These are phyloP conservation scores for Tubosaeta brunneosetosa DNA, from an alignment of 768 basidiomycete species.

Conservation along the genomic window DNA sequence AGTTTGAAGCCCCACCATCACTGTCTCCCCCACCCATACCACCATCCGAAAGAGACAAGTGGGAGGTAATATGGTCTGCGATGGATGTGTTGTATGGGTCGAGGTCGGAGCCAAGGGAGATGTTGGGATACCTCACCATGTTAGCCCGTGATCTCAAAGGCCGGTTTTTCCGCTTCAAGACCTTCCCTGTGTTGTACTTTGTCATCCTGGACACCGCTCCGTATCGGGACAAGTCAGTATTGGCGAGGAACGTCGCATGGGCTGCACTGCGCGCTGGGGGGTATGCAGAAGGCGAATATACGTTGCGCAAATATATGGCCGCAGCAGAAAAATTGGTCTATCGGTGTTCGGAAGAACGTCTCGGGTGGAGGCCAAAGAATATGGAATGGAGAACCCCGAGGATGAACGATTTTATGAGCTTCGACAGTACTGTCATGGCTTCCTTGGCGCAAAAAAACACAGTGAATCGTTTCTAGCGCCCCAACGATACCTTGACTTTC, in stretches of 20 bases:
- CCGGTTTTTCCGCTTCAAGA: conserved; percentile 30
- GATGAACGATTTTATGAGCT: conserved; percentile 6
- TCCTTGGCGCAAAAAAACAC: no score
- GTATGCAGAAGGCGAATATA: conserved; percentile 21
- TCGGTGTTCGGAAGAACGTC: conserved; percentile 12
- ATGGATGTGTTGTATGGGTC: conserved; percentile 22
- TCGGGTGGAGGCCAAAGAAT: conserved; percentile 15
- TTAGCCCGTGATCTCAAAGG: neutral
- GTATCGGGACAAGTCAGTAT: conserved; percentile 3
- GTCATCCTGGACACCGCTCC: conserved; percentile 24
- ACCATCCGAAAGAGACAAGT: conserved; percentile 1
- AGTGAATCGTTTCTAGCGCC: no score
- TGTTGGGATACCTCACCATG: conserved; percentile 8
- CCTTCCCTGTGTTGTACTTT: conserved; percentile 30
- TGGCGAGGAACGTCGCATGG: conserved; percentile 25
- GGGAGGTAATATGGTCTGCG: conserved; percentile 13
- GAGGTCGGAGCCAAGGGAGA: neutral
- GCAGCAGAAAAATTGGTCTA: conserved; percentile 18
- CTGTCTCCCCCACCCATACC: neutral
- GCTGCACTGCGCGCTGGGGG: conserved; percentile 28
- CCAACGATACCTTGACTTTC: no score
- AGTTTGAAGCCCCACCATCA: conserved; percentile 23
- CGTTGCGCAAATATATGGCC: conserved; percentile 9
- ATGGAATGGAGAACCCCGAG: neutral
- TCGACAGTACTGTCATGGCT: neutral